These are phyloP conservation scores for Leccinellum rugosiceps DNA, from an alignment of 768 basidiomycete species.

Conservation along the genomic window DNA sequence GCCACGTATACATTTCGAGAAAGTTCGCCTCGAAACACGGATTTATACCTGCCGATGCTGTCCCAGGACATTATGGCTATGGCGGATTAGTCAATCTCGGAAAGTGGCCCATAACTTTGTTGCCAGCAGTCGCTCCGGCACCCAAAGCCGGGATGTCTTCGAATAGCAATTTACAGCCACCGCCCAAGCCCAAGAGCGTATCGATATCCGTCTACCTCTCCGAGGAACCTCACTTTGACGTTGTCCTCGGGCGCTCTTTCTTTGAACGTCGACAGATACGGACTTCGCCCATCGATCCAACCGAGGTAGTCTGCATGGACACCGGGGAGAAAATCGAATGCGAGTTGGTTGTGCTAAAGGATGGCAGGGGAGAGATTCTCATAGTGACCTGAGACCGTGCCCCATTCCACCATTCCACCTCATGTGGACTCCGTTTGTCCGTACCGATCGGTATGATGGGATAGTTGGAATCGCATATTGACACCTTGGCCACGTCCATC, in stretches of 20 bases:
- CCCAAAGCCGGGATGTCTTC: neutral
- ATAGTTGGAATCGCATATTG: neutral
- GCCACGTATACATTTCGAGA: slow-evolving; percentile 93
- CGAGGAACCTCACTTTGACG: slow-evolving; percentile 95
- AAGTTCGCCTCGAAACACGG: slow-evolving; percentile 86
- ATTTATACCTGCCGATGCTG: slow-evolving; percentile 84
- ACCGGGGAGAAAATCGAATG: slow-evolving; percentile 90
- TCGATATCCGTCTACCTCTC: slow-evolving; percentile 75
- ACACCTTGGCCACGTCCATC: neutral
- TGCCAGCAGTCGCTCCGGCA: slow-evolving; percentile 23
- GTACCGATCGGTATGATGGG: neutral
- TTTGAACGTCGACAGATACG: slow-evolving; percentile 80
- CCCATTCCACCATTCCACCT: no score
- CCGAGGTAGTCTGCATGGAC: slow-evolving; percentile 88
- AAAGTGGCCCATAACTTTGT: slow-evolving; percentile 78
- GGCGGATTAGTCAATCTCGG: slow-evolving; percentile 84
- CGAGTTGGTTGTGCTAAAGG: slow-evolving; percentile 88
- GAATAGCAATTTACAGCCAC: neutral
- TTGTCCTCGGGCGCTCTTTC: slow-evolving; percentile 87
- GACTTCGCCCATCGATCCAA: slow-evolving; percentile 78
- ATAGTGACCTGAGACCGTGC: slow-evolving; percentile 57
- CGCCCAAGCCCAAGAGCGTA: slow-evolving; percentile 38
- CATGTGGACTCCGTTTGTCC: neutral
- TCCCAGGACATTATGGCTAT: slow-evolving; percentile 93
- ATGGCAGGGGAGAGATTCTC: slow-evolving; percentile 87